Base-by-base conservation (phyloP, 2,329 filamentous ascomycete genomes). In the Aureobasidium zeae region DNA sequence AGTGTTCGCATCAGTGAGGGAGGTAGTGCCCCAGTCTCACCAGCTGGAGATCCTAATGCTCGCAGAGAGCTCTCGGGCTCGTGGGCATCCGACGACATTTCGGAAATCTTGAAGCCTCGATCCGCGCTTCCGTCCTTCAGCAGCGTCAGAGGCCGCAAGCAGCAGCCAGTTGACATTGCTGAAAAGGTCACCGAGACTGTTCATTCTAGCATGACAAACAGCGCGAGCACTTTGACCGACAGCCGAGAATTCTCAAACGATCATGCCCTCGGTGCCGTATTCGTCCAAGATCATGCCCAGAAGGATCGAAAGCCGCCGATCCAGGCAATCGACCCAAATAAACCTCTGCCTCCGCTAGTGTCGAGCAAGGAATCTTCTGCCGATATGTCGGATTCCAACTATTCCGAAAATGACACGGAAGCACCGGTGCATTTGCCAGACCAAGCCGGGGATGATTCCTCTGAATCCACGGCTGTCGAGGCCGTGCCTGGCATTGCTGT, bases 1-100 rank as follows among this genome's bases (percentile, higher is more conserved):
- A 74, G 71, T 28, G 74, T 75, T 1, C 71, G 83, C 17, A 83
- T 88, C 34, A 94, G 86, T 63, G 81, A 86, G 50, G 81, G 86
- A 7, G 63, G 73, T 8, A 63, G 77, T 2, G 68, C 76, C 16
- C 73, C 71, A 5, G 69, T 76, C 39, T 61, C 69, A 8, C 62
- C 62, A 6, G 51, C 58, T 1, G 67, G 69, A 6, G 66, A 68
- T 1, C 28, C 32, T 5, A 38, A 41, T 48, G 51, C 15, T 37
- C 43, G 16, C 25, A 48, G 53, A 7, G 53, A 55, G 17, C 48
- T 52, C n/a, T 53, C 54, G 7, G 52, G 51, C 11, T 47, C 32
- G 4, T 26, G 51, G 3, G 33, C 42, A 11, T 30, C 52, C 11
- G 56, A 80, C n/a, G 77, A 83, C 30, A 73, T 80, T 44, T 71